Conservation (phyloP, 257 asterid genomes). For the Solanum chiquidenum region DNA sequence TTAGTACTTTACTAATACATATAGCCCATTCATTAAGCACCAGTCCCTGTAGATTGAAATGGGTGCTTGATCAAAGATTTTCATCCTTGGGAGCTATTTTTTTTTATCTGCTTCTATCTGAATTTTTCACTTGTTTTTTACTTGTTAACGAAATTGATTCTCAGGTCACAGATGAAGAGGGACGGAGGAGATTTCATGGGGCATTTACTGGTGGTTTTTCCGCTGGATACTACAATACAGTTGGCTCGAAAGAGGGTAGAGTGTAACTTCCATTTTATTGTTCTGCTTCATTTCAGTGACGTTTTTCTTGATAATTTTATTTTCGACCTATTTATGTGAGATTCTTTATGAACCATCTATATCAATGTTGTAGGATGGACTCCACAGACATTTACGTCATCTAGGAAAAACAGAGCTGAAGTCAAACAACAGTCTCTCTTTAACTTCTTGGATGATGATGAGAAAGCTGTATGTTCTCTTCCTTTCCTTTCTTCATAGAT, state of each 20-base stretch:
- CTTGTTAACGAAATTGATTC: not conserved
- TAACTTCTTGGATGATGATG: constrained; percentile 85
- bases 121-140: not conserved
- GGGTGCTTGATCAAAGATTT: not conserved
- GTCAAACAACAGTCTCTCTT: constrained; percentile 51
- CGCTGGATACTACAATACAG: constrained; percentile 84
- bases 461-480: constrained; percentile 58
- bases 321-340: not conserved
- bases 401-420: constrained; percentile 81
- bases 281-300: not conserved
- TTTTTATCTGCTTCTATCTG: not conserved
- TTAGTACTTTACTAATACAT: not conserved
- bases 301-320: not conserved
- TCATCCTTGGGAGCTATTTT: not conserved
- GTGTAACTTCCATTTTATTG: not conserved
- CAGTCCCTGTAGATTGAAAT: not conserved
- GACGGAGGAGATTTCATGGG: constrained; percentile 96
- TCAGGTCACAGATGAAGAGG: constrained; percentile 91
- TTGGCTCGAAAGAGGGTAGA: constrained; percentile 89
- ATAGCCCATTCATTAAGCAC: not conserved
- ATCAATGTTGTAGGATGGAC: constrained; percentile 66
- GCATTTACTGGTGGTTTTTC: constrained; percentile 94
- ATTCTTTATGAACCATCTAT: not conserved
- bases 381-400: constrained; percentile 78
- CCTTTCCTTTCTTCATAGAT: not conserved